Base-by-base conservation (phyloP, 768 basidiomycete species). In the Xerocomellus dryophilus region DNA sequence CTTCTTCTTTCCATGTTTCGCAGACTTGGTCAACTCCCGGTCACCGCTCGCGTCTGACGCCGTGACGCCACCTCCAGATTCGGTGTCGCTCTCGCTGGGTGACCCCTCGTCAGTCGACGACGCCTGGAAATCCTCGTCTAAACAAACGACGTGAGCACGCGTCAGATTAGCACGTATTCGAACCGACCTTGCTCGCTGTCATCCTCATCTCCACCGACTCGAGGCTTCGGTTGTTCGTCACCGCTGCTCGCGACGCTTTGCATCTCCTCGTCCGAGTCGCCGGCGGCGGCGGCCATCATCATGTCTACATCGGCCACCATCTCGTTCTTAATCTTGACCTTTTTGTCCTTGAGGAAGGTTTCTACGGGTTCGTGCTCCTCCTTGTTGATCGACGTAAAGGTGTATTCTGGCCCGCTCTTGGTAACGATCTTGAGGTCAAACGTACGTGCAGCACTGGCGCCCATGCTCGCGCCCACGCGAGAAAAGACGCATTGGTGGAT, bases 321-420 rank as follows among this genome's bases (percentile, higher is more conserved):
- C 81, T 96, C 93, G 70, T 93, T 96, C 82, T 97, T 97, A 59
- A 96, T 82, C 62, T 85, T 83, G 60, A 98, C 82, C 72, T 94
- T 95, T 79, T 97, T 96, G 27, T 88, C 85, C 63, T 85, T 84
- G 61, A 99, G 73, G 70, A 91, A 98, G 20, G 81, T 77, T 64
- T 93, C 90, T 31, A 91, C 88, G 14, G 83, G 79, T 54, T 90
- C 89, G 60, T 93, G 88, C 66, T 99, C 97, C 67, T 98, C 96
- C 73, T 96, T 98, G 73, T 90, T 90, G 72, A 99, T 87, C 3
- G 92, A 90, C 1, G 90, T 90, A 72, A 99, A 99, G 18, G 83
- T 88, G 69, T 90, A 83, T 63, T 96, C 93, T 1, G 90, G 82
- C 1, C 90, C 92, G 36, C 76, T 80, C 73, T 92, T 92, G 25